Conservation (phyloP, 306 rosid species). For the Trifolium dubium region DNA sequence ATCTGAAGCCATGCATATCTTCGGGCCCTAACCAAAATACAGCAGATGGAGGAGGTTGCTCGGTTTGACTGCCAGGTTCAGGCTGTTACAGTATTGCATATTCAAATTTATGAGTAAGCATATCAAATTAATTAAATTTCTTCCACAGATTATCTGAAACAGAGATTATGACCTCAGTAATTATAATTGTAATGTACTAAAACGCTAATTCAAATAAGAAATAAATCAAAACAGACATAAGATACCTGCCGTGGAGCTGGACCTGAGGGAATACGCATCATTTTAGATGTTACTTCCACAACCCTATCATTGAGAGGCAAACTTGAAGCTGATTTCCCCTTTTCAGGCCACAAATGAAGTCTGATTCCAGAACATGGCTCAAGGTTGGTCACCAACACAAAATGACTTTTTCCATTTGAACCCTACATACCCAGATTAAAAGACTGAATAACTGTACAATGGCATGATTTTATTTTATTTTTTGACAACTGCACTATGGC, state of each 20-base stretch:
- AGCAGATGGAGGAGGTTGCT: conserved; percentile 96
- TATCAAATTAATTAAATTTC: conserved; percentile 32
- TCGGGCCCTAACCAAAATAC: conserved; percentile 80
- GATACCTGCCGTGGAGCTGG: conserved; percentile 97
- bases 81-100: conserved; percentile 56
- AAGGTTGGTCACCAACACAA: conserved; percentile 90
- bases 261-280: conserved; percentile 96
- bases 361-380: conserved; percentile 97
- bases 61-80: conserved; percentile 99
- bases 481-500: conserved; percentile 25
- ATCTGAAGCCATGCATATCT: conserved; percentile 93
- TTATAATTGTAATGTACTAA: conserved; percentile 9
- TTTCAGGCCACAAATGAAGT: conserved; percentile 95
- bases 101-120: conserved; percentile 44
- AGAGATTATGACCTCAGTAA: conserved; percentile 26
- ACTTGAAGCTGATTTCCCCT: conserved; percentile 64
- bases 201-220: conserved; percentile 36
- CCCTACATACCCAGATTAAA: conserved; percentile 65
- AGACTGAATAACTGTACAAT: conserved; percentile 33
- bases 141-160: conserved; percentile 30
- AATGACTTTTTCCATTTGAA: conserved; percentile 83
- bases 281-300: conserved; percentile 86
- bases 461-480: background rate
- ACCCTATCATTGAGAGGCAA: conserved; percentile 67
- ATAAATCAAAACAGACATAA: conserved; percentile 25